These are phyloP conservation scores for Rhododendron griersonianum DNA, from an alignment of 148 eudicot genomes.

Conservation along the genomic window DNA sequence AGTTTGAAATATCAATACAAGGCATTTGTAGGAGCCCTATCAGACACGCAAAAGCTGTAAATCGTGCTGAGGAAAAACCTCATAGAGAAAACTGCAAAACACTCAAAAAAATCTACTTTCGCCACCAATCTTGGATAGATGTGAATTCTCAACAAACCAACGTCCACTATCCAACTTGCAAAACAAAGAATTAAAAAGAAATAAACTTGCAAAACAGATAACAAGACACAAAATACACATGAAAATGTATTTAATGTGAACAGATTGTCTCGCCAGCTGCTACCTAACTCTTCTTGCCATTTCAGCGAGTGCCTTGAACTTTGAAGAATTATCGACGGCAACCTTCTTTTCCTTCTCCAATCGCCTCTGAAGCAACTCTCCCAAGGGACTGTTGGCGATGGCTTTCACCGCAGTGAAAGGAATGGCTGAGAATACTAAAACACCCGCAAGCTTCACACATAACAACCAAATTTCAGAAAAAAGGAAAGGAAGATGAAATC, in stretches of 20 bases:
- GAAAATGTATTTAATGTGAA: not conserved
- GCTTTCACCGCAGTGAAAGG: conserved; percentile 96
- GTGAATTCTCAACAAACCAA: not conserved
- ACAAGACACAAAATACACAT: not conserved
- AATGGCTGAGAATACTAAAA: conserved; percentile 81
- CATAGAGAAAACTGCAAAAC: not conserved
- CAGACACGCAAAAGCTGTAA: not conserved
- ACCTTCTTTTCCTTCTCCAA: conserved; percentile 49
- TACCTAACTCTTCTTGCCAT: conserved; percentile 68
- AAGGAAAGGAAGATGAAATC: not conserved
- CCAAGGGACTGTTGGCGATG: conserved; percentile 84
- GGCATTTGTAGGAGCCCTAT: not conserved
- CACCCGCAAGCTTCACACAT: conserved; percentile 64
- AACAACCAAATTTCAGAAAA: not conserved
- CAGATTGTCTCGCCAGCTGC: not conserved
- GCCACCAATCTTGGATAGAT: not conserved
- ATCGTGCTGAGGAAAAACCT: not conserved
- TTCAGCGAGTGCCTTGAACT: conserved; percentile 39
- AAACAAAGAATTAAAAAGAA: not conserved
- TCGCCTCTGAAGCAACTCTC: conserved; percentile 61
- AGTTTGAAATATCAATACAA: not conserved
- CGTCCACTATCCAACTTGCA: not conserved
- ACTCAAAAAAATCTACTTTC: not conserved
- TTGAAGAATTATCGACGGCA: conserved; percentile 40
- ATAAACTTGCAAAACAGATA: not conserved